Conservation (phyloP, 306 rosid genomes). For the Echinosophora koreensis region DNA sequence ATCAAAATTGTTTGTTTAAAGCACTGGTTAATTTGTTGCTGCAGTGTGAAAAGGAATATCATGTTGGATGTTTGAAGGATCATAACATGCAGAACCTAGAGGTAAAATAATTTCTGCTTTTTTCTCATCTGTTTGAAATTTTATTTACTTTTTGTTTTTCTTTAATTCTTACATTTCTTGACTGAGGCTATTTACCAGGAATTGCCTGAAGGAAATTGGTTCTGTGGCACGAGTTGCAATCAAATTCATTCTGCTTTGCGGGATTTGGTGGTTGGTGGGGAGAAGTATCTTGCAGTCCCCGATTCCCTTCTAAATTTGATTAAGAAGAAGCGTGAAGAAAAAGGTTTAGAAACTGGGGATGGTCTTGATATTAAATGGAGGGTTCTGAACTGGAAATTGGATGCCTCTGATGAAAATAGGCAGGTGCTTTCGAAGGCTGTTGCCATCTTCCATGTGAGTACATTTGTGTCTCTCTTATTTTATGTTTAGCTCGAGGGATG, state of each 20-base stretch:
- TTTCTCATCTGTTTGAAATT: not conserved
- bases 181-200: conserved; percentile 63
- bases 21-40: conserved; percentile 15
- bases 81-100: conserved; percentile 73
- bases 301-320: conserved; percentile 64
- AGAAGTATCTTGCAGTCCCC: conserved; percentile 72
- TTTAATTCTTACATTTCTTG: conserved; percentile 11
- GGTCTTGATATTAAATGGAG: conserved; percentile 81
- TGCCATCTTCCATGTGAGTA: conserved; percentile 87
- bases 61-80: conserved; percentile 93
- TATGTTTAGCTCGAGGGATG: not conserved
- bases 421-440: conserved; percentile 78
- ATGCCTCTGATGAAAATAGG: conserved; percentile 61
- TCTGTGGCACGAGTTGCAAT: conserved; percentile 70
- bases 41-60: conserved; percentile 97
- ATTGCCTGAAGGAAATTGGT: conserved; percentile 92
- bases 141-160: not conserved
- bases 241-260: conserved; percentile 63
- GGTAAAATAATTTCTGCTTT: conserved; percentile 49
- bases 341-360: conserved; percentile 51
- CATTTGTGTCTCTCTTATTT: not conserved
- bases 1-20: not conserved
- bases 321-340: conserved; percentile 65
- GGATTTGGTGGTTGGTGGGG: conserved; percentile 65
- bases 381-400: conserved; percentile 79